Evolutionary conservation across 805 yeast species (phyloP).

Genomic region (Myxozyma lipomycoides): DNA sequence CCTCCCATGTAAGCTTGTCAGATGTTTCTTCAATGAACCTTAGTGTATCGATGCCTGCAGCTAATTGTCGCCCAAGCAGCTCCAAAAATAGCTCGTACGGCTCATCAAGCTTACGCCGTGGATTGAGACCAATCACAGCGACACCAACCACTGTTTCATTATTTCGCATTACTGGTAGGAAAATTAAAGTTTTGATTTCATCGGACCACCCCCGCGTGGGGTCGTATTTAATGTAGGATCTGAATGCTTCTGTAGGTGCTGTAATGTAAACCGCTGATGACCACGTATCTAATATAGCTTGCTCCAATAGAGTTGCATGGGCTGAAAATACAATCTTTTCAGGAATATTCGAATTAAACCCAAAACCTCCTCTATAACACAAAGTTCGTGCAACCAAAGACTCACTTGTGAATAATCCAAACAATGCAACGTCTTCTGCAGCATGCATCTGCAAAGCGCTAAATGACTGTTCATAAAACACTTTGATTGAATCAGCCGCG

Average conservation of each 20-base stretch:
- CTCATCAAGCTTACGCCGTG: slow-evolving; percentile 24
- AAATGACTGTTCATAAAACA: slow-evolving; percentile 18
- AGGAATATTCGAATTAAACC: slow-evolving; percentile 10
- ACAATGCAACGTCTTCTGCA: slow-evolving; percentile 27
- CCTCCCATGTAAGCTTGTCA: slow-evolving; percentile 23
- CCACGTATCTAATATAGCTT: slow-evolving; percentile 21
- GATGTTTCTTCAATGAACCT: slow-evolving; percentile 23
- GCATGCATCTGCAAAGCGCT: slow-evolving; percentile 13
- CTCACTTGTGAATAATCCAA: slow-evolving; percentile 20
- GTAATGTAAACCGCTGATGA: slow-evolving; percentile 21
- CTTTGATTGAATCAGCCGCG: slow-evolving; percentile 12
- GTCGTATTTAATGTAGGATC: slow-evolving; percentile 17
- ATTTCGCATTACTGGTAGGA: slow-evolving; percentile 28
- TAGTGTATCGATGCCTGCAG: slow-evolving; percentile 23
- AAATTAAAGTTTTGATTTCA: slow-evolving; percentile 13
- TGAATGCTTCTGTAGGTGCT: slow-evolving; percentile 17
- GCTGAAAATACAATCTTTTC: slow-evolving; percentile 11
- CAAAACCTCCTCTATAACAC: slow-evolving; percentile 21
- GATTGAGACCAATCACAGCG: slow-evolving; percentile 26
- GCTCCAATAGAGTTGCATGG: slow-evolving; percentile 18
- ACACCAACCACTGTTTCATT: slow-evolving; percentile 26
- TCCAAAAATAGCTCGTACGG: slow-evolving; percentile 26
- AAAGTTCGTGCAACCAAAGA: slow-evolving; percentile 5
- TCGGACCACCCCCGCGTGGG: slow-evolving; percentile 29
- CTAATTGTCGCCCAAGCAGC: slow-evolving; percentile 27